A percentile compares a stretch with the other conserved stretches of the same genome.
Evolutionary conservation across 352 stramenopile genomes (phyloP).

Genomic region (Pythium myriotylum): DNA sequence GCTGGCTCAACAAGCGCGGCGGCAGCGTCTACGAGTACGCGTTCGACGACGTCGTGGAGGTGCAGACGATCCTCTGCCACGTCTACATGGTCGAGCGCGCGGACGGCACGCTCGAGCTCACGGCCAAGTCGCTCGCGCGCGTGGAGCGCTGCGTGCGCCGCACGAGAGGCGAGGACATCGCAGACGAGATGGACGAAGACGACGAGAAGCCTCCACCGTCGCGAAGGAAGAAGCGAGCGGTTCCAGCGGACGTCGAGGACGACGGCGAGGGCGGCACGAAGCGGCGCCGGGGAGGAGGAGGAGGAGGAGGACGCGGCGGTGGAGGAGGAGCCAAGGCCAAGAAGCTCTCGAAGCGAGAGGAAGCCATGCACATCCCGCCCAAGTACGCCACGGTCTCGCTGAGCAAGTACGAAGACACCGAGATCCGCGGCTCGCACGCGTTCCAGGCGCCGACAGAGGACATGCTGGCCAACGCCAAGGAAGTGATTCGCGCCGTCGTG

Average conservation of each 20-base stretch:
- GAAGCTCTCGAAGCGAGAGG: slow-evolving; percentile 48
- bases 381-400: slow-evolving; percentile 48
- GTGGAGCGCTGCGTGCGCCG: slow-evolving; percentile 50
- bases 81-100: slow-evolving; percentile 56
- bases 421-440: slow-evolving; percentile 52
- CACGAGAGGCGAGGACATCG: slow-evolving; percentile 33
- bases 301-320: slow-evolving; percentile 11
- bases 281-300: slow-evolving; percentile 12
- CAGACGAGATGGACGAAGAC: slow-evolving; percentile 41
- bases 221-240: slow-evolving; percentile 28
- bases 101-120: slow-evolving; percentile 51
- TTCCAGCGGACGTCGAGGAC: slow-evolving; percentile 17
- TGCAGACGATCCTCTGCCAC: slow-evolving; percentile 74
- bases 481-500: slow-evolving; percentile 71
- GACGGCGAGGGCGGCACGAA: slow-evolving; percentile 13
- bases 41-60: slow-evolving; percentile 64
- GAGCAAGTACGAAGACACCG: slow-evolving; percentile 57
- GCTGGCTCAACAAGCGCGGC: slow-evolving; percentile 58
- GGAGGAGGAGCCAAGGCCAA: slow-evolving; percentile 18
- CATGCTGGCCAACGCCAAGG: slow-evolving; percentile 50
- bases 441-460: slow-evolving; percentile 48
- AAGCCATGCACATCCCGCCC: slow-evolving; percentile 52
- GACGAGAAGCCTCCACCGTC: slow-evolving; percentile 56
- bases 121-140: slow-evolving; percentile 57
- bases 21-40: slow-evolving; percentile 46